Evolutionary conservation across 768 basidiomycete genomes (phyloP).

Genomic region (Paxillus ammoniavirescens): DNA sequence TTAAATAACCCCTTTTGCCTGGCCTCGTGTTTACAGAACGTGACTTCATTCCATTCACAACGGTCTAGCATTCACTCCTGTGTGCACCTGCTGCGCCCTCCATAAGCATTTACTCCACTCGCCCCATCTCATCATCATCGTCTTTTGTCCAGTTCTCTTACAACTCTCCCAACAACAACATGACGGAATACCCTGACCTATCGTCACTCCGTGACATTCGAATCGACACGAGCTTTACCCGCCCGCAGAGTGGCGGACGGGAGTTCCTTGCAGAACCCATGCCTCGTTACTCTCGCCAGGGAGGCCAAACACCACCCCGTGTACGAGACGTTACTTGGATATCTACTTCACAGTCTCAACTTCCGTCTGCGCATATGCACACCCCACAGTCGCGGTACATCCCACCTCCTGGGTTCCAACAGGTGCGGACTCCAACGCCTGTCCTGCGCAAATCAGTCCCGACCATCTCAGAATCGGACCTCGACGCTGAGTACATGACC

Average conservation of each 20-base stretch:
- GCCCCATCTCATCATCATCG: neutral
- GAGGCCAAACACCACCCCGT: conserved; percentile 24
- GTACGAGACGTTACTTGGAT: conserved; percentile 33
- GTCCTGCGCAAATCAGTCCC: conserved; percentile 27
- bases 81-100: neutral
- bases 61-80: conserved; percentile 4
- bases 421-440: conserved; percentile 26
- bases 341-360: conserved; percentile 25
- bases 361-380: conserved; percentile 25
- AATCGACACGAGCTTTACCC: conserved; percentile 29
- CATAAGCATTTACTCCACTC: neutral
- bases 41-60: conserved; percentile 14
- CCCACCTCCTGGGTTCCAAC: conserved; percentile 18
- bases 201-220: conserved; percentile 19
- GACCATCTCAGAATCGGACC: conserved; percentile 31
- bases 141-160: neutral
- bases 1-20: conserved; percentile 24
- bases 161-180: conserved; percentile 3
- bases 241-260: conserved; percentile 26
- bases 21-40: conserved; percentile 28
- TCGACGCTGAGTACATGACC: conserved; percentile 35
- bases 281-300: conserved; percentile 28
- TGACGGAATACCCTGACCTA: conserved; percentile 27
- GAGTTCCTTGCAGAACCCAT: conserved; percentile 24
- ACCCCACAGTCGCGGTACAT: conserved; percentile 27